Evolutionary conservation across 2,329 filamentous ascomycete genomes (phyloP), one percentile per base, ranked within the genome.

Genomic region (Paecilomyces sp.): DNA sequence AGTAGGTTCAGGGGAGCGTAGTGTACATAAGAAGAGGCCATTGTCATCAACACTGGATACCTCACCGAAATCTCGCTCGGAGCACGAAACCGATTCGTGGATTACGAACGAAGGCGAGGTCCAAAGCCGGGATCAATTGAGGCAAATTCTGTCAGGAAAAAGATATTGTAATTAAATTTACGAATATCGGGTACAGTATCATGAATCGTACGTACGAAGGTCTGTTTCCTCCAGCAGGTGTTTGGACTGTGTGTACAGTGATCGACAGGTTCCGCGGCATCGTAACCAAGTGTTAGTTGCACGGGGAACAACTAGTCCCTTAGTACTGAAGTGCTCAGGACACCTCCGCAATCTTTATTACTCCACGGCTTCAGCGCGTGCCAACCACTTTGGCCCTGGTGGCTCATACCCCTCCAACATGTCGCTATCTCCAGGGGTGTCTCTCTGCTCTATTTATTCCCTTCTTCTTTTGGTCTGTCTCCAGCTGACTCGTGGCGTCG

Each of bases 401-500:
- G 60, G 56, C 15, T 18, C 47, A 51, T 55, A 33, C 36, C 57
- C 52, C 52, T 30, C 31, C 54, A 64, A 33, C 30, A 66, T 66
- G 65, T 51, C 53, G 31, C 30, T 57, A 13, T 54, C 34, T 30
- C 57, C 52, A 31, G 53, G 58, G 34, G 3, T 53, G 30, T 15
- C 22, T 53, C 22, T 47, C 30, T 58, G 51, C 9, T 31, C 52
- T 56, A 22, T 53, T 55, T 55, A 31, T 36, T 25, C 33, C 22
- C 25, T 25, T 2, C 28, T 53, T 24, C 11, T 53, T 53, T 53
- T 53, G 18, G 4, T 30, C 6, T 53, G 18, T 11, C 11, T 53
- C n/a, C 41, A 47, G 11, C 51, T 68, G 57, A 64, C 61, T 61
- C 67, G 64, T 56, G 58, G 59, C 47, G 63, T 61, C 24, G 65